Evolutionary conservation across 2,329 filamentous ascomycete genomes (phyloP).

Genomic region (Hypoxylon rubiginosum): DNA sequence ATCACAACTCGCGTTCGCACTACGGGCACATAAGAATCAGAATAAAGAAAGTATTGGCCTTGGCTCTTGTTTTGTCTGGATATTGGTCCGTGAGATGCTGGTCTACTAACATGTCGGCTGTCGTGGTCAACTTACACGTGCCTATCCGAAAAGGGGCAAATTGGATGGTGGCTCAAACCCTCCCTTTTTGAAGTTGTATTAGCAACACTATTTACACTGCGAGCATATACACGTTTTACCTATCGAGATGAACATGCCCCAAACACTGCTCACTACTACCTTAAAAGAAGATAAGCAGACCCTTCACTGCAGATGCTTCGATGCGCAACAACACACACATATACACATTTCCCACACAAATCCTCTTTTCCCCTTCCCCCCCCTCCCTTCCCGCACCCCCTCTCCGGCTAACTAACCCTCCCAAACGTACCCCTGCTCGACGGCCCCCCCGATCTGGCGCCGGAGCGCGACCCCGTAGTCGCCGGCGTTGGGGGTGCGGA

Average conservation of each 20-base stretch:
- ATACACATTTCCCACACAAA: background rate
- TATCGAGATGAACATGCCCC: no score
- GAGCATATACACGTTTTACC: no score
- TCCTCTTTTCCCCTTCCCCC: background rate
- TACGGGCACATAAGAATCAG: background rate
- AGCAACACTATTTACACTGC: no score
- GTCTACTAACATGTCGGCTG: no score
- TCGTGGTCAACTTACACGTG: no score
- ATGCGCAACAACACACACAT: background rate
- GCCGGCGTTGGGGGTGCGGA: constrained; percentile 79
- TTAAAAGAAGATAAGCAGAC: no score
- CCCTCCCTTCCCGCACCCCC: no score
- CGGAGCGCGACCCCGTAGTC: constrained; percentile 76
- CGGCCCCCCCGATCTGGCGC: constrained; percentile 52
- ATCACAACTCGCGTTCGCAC: no score
- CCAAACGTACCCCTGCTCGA: constrained; percentile 59
- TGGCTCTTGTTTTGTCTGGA: background rate
- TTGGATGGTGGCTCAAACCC: background rate
- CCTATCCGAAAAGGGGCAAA: no score
- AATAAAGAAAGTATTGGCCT: background rate
- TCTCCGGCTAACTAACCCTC: constrained; percentile 49
- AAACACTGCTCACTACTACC: no score
- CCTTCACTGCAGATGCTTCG: background rate
- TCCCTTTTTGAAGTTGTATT: background rate
- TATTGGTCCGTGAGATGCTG: background rate